Conservation (phyloP, 306 rosid genomes). For the Betula pendula region DNA sequence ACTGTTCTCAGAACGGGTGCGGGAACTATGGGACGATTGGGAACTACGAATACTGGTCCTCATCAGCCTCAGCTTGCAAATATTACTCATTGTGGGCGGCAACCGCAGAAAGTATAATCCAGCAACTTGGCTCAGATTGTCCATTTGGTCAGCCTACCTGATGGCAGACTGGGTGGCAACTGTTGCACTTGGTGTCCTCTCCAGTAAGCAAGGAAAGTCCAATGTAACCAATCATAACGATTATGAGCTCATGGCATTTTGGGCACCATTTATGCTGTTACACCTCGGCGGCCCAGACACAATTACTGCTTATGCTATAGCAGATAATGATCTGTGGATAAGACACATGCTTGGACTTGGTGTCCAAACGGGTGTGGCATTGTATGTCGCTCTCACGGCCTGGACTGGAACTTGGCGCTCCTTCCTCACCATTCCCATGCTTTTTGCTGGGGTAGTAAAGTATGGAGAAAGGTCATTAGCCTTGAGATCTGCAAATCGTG, state of each 20-base stretch:
- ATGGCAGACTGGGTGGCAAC: slow-evolving; percentile 7
- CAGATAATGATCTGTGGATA: background rate
- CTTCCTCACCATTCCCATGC: background rate
- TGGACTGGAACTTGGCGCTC: slow-evolving; percentile 3
- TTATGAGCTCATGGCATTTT: background rate
- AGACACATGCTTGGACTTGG: background rate
- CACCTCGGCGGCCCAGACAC: background rate
- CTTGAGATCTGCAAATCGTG: background rate
- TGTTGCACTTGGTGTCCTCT: slow-evolving; percentile 6
- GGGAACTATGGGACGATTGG: slow-evolving; percentile 1
- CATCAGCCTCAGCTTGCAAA: slow-evolving; percentile 1
- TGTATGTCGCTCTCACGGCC: background rate
- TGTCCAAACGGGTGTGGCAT: background rate
- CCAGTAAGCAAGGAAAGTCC: background rate
- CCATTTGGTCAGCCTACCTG: background rate
- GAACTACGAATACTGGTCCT: background rate
- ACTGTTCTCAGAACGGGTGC: too few relatives aligned
- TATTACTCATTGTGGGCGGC: background rate
- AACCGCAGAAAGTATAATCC: slow-evolving; percentile 2
- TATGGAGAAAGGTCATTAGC: background rate
- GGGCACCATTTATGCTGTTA: background rate
- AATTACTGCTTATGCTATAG: background rate
- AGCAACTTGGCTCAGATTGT: background rate
- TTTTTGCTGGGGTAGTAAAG: background rate
- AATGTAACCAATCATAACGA: background rate